Conservation (phyloP, 2,329 filamentous ascomycete species). For the Cladosporium sp. region DNA sequence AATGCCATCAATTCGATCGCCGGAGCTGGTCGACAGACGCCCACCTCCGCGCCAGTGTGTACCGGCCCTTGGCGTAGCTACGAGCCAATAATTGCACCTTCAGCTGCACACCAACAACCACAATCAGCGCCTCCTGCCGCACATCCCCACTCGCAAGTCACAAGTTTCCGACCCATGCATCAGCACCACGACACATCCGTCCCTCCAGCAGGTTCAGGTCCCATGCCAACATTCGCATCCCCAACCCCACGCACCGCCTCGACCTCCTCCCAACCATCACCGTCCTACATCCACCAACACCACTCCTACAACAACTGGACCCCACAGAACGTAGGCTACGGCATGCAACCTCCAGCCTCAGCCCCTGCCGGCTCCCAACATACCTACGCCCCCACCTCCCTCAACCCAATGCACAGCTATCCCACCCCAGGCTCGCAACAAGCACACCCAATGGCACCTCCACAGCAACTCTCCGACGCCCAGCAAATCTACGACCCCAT, state of each 20-base stretch:
- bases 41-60: constrained; percentile 19
- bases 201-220: constrained; percentile 14
- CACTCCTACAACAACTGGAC: constrained; percentile 20
- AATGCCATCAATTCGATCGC: constrained; percentile 35
- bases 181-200: constrained; percentile 16
- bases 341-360: constrained; percentile 16
- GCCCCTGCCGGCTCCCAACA: neutral
- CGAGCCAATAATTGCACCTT: constrained; percentile 23
- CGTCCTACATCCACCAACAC: constrained; percentile 19
- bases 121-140: constrained; percentile 13
- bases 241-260: constrained; percentile 24
- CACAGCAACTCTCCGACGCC: constrained; percentile 12
- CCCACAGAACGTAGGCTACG: constrained; percentile 18
- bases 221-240: constrained; percentile 24
- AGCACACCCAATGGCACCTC: constrained; percentile 9
- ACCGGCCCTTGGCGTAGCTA: constrained; percentile 27
- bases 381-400: neutral
- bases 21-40: constrained; percentile 23
- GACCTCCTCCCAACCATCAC: constrained; percentile 24
- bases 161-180: constrained; percentile 25
- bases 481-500: constrained; percentile 22
- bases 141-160: constrained; percentile 15
- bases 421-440: constrained; percentile 11
- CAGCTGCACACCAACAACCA: constrained; percentile 16
- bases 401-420: constrained; percentile 2